These are phyloP conservation scores for Iris pallida DNA, from an alignment of 116 monocot species.

Conservation along the genomic window DNA sequence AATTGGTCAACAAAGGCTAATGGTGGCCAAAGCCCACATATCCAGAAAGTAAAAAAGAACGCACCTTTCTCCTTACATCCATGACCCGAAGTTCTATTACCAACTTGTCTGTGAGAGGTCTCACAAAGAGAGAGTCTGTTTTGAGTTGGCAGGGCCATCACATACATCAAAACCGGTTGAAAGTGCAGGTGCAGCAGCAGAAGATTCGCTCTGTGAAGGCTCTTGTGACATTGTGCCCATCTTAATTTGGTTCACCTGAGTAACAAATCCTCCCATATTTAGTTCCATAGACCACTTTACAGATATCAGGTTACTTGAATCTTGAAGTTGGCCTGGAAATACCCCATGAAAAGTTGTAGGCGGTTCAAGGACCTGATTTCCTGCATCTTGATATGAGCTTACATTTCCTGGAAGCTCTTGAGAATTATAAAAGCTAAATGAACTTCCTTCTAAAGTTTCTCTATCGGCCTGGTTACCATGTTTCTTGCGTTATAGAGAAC, in stretches of 20 bases:
- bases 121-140: conserved; percentile 43
- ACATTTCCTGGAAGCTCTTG: conserved; percentile 24
- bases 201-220: conserved; percentile 61
- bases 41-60: neutral
- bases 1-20: no score
- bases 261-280: conserved; percentile 27
- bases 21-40: no score
- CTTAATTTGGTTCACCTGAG: conserved; percentile 35
- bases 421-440: conserved; percentile 30
- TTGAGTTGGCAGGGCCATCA: conserved; percentile 30
- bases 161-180: conserved; percentile 29
- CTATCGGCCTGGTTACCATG: conserved; percentile 24
- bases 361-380: conserved; percentile 22
- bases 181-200: conserved; percentile 36
- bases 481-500: conserved; percentile 47
- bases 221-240: conserved; percentile 28
- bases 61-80: conserved; percentile 38
- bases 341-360: conserved; percentile 17
- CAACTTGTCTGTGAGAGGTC: conserved; percentile 26
- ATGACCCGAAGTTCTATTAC: conserved; percentile 28
- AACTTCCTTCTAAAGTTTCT: conserved; percentile 24
- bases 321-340: conserved; percentile 25
- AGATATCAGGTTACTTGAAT: conserved; percentile 11
- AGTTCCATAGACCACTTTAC: conserved; percentile 20
- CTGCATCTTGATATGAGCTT: conserved; percentile 19